These are phyloP conservation scores for Thozetella sp. DNA, from an alignment of 495 filamentous ascomycete species.

Conservation along the genomic window DNA sequence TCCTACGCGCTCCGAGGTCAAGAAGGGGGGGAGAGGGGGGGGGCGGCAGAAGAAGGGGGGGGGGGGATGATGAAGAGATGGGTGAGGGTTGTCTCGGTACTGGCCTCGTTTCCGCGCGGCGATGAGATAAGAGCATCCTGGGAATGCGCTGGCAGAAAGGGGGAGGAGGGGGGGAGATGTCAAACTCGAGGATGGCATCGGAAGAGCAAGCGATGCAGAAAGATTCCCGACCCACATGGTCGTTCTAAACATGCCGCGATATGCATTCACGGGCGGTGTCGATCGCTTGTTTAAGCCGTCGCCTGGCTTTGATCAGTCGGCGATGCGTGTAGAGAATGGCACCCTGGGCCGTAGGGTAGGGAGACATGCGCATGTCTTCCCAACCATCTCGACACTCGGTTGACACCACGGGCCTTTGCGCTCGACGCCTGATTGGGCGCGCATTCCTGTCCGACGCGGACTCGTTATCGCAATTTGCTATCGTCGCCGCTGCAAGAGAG, in stretches of 20 bases:
- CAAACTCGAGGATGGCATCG: neutral
- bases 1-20: neutral
- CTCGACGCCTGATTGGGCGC: slow-evolving; percentile 18
- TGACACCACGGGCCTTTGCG: slow-evolving; percentile 21
- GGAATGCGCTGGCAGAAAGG: too few species aligned
- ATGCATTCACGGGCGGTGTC: neutral
- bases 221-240: neutral
- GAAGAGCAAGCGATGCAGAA: neutral
- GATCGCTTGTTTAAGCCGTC: neutral
- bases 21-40: neutral
- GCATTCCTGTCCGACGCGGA: slow-evolving; percentile 11
- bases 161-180: neutral
- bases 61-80: neutral
- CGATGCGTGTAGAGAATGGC: neutral
- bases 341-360: slow-evolving; percentile 12
- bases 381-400: slow-evolving; percentile 11
- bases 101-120: too few species aligned
- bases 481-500: neutral
- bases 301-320: neutral
- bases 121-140: too few species aligned
- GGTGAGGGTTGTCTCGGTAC: too few species aligned
- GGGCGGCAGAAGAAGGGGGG: neutral
- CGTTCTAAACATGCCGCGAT: neutral
- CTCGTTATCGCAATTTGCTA: slow-evolving; percentile 8
- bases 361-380: slow-evolving; percentile 16